phyloP scores from a whole-genome alignment of 2,329 filamentous ascomycete species.

The Pseudocercospora macadamiae region DNA sequence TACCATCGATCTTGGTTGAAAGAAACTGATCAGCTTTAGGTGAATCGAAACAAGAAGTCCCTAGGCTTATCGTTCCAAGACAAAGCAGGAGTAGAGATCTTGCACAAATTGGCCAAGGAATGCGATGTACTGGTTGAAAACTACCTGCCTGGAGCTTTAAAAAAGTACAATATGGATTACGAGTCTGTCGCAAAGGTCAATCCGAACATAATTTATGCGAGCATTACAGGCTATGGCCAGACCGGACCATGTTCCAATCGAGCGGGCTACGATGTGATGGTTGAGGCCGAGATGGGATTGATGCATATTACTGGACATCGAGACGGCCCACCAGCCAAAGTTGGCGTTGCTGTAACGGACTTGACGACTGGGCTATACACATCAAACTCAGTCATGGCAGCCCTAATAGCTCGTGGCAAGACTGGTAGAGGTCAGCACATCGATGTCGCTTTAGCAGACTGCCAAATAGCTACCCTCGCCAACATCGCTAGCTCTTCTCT shows the following conservation, averaged over 20 bases:
- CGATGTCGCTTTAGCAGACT: constrained; percentile 88
- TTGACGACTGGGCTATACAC: constrained; percentile 94
- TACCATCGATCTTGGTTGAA: not conserved
- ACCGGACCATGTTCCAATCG: constrained; percentile 85
- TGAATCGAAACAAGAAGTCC: constrained; percentile 97
- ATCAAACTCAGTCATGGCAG: constrained; percentile 93
- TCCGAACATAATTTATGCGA: constrained; percentile 86
- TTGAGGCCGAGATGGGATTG: constrained; percentile 94
- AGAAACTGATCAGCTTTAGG: constrained; percentile 60
- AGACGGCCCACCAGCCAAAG: constrained; percentile 91
- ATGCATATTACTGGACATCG: constrained; percentile 97
- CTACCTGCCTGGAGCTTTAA: constrained; percentile 85
- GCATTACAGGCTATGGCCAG: constrained; percentile 96
- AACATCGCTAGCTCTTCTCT: constrained; percentile 93
- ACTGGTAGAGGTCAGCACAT: constrained; percentile 88
- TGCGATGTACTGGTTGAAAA: constrained; percentile 97
- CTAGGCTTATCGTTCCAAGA: constrained; percentile 89
- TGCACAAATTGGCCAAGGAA: constrained; percentile 80
- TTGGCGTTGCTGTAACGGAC: constrained; percentile 95
- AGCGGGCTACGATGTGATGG: constrained; percentile 98
- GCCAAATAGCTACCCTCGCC: constrained; percentile 89
- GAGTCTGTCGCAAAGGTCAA: constrained; percentile 79
- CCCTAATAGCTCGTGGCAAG: constrained; percentile 72
- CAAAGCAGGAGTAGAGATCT: constrained; percentile 77
- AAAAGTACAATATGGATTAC: constrained; percentile 91